Evolutionary conservation across 1,284 basidiomycete species (phyloP), one percentile per base, ranked within the genome.

Genomic region (Porogramme epimiltina): DNA sequence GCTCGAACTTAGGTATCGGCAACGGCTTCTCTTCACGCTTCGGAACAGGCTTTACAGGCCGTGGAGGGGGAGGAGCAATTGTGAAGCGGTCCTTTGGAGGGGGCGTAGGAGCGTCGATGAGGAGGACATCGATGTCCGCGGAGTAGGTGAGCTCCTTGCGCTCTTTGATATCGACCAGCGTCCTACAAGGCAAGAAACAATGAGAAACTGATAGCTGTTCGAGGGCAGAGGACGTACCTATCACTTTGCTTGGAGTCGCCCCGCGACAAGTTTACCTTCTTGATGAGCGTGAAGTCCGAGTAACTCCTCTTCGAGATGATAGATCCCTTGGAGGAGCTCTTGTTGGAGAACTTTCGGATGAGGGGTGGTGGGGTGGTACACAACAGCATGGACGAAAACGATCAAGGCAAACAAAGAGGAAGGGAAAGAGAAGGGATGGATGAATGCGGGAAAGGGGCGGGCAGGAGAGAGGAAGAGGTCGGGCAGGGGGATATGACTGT

Each of bases 221-320:
- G 13, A 9, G 13, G 37, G 39, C n/a, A 25, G 33, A 15, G 16
- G n/a, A 23, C 46, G 16, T 24, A 59, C 57, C 43, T 51, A 15
- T 59, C 48, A 40, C 57, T 59, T 19, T 50, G 41, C 37, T 47
- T 53, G 19, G 57, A 59, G 43, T 45, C 34, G 5, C 49, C 57
- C 5, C 57, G 53, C 25, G 51, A 53, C 26, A 53, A 42, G 22
- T 49, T 23, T 25, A 38, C 40, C 20, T 45, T 44, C 44, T 26
- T 49, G 23, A 34, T 45, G 40, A 47, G 22, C 36, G 51, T 6
- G 19, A 56, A 44, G 54, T 59, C 54, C 11, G 54, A 49, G 38
- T 45, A 51, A 18, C 51, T 48, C 52, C 48, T 40, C 49, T 47
- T 54, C 43, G 42, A 26, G 25, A 53, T 42, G 43, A 53, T 34